Evolutionary conservation across 306 rosid genomes (phyloP).

Genomic region (Medicago truncatula): MtrunA17r5.0-ANR NC_053048.1:44556001-44556500

Average conservation of each 20-base stretch:
- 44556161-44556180: conserved; percentile 62
- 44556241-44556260: conserved; percentile 73
- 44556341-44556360: conserved; percentile 39
- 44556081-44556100: conserved; percentile 61
- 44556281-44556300: conserved; percentile 57
- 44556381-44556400: conserved; percentile 59
- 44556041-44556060: conserved; percentile 72
- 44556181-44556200: conserved; percentile 52
- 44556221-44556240: conserved; percentile 50
- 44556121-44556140: conserved; percentile 99
- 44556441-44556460: conserved; percentile 3
- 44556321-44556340: conserved; percentile 46
- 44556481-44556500: conserved; percentile 23
- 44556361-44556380: conserved; percentile 51
- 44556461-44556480: conserved; percentile 36
- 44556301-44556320: conserved; percentile 45
- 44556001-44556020: conserved; percentile 94
- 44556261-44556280: conserved; percentile 74
- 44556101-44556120: conserved; percentile 89
- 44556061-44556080: conserved; percentile 54
- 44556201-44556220: conserved; percentile 52
- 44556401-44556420: conserved; percentile 65
- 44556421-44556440: conserved; percentile 17
- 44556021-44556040: conserved; percentile 86
- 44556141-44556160: conserved; percentile 95